A percentile compares a stretch with the other conserved stretches of the same genome.
Conservation (phyloP, 441 rosid species). For the Macaranga tanarius region DNA sequence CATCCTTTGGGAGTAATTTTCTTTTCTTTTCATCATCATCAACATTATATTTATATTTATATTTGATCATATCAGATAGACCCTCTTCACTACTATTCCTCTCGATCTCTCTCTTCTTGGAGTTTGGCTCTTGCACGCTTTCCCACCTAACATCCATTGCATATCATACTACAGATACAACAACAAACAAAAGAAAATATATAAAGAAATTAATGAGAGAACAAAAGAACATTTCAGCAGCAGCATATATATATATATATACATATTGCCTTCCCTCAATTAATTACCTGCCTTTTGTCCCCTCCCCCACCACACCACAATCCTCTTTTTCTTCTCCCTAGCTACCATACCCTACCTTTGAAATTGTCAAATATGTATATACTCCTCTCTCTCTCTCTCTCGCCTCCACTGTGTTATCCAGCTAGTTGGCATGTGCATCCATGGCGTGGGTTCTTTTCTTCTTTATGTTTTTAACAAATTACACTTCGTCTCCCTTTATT, state of each 20-base stretch:
- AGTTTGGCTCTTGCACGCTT: constrained; percentile 40
- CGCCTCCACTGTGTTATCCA: too few species aligned
- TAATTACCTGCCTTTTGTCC: constrained; percentile 46
- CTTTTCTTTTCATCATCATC: constrained; percentile 4
- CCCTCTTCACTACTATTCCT: background rate
- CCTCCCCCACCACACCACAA: too few species aligned
- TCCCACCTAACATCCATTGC: constrained; percentile 14
- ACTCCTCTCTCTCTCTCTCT: too few species aligned
- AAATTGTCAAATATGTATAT: too few species aligned
- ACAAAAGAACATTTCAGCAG: constrained; percentile 28
- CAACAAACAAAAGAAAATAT: too few species aligned
- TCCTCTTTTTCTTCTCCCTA: background rate
- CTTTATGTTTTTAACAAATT: too few species aligned
- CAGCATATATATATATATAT: too few species aligned
- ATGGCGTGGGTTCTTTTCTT: too few species aligned
- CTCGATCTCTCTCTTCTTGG: constrained; percentile 20
- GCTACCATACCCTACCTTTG: too few species aligned
- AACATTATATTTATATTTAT: background rate
- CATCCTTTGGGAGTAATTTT: background rate
- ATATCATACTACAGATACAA: background rate
- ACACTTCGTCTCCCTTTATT: too few species aligned
- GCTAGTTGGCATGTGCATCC: too few species aligned
- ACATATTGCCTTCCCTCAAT: constrained; percentile 12
- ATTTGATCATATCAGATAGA: too few species aligned
- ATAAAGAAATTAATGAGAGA: background rate